Percentiles rank a stretch among this genome's conserved stretches.
These are phyloP conservation scores for Galium porrigens DNA, from an alignment of 305 asterid species.

Conservation along the genomic window DNA sequence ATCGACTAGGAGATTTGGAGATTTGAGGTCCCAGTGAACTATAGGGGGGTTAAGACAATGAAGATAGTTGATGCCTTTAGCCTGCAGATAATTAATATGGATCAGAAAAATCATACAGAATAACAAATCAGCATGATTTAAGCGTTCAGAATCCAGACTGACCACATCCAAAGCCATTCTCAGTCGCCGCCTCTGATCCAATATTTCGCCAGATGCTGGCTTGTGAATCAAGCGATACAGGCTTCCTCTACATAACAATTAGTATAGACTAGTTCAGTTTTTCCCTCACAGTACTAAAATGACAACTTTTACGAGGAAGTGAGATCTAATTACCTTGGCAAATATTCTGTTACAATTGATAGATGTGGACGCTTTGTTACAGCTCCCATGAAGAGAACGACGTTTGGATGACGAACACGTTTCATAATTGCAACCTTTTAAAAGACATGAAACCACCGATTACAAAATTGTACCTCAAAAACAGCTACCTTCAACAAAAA, in stretches of 20 bases:
- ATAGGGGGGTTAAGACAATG: slow-evolving; percentile 73
- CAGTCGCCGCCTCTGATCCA: slow-evolving; percentile 58
- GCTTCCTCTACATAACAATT: slow-evolving; percentile 60
- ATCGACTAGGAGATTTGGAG: slow-evolving; percentile 86
- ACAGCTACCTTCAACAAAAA: too few relatives aligned
- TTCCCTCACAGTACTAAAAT: neutral
- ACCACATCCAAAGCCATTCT: slow-evolving; percentile 64
- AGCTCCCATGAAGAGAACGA: slow-evolving; percentile 96
- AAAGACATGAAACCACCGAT: neutral
- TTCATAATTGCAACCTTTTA: slow-evolving; percentile 93
- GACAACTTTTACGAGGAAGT: slow-evolving; percentile 3
- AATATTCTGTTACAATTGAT: slow-evolving; percentile 74
- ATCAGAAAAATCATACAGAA: slow-evolving; percentile 13
- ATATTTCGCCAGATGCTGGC: slow-evolving; percentile 60
- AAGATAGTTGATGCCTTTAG: slow-evolving; percentile 86
- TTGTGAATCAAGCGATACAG: slow-evolving; percentile 72
- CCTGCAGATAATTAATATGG: slow-evolving; percentile 31
- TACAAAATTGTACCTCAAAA: slow-evolving; percentile 18
- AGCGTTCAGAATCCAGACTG: slow-evolving; percentile 18
- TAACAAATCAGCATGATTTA: slow-evolving; percentile 3
- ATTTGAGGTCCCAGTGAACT: slow-evolving; percentile 87
- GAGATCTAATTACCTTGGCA: slow-evolving; percentile 47
- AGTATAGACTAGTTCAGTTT: slow-evolving; percentile 13
- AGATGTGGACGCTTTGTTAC: slow-evolving; percentile 78
- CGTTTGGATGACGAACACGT: slow-evolving; percentile 93